phyloP scores from a whole-genome alignment of 2,329 filamentous ascomycete species.

The Ambrosiella beaveri region DNA sequence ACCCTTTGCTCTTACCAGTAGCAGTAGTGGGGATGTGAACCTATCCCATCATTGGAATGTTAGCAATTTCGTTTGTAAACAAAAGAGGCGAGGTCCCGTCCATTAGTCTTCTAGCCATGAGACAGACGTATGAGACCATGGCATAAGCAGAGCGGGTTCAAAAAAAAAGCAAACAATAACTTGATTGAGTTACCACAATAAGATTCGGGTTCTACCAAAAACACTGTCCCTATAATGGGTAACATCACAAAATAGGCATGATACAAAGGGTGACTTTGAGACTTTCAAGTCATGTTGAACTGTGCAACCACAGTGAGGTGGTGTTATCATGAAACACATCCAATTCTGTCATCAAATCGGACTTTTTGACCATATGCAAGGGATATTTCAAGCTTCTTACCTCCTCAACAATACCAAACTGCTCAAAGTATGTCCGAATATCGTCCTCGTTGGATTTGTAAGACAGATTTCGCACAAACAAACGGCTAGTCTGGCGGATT shows the following conservation, averaged over 20 bases:
- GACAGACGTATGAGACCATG: not conserved
- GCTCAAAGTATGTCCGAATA: conserved; percentile 51
- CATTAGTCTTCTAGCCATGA: not conserved
- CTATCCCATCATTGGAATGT: conserved; percentile 30
- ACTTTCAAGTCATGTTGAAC: not conserved
- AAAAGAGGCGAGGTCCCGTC: not conserved
- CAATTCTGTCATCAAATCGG: no score
- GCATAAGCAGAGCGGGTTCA: conserved; percentile 23
- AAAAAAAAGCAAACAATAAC: conserved; percentile 14
- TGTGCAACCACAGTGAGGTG: not conserved
- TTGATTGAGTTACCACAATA: not conserved
- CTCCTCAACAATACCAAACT: conserved; percentile 67
- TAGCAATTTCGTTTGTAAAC: conserved; percentile 5
- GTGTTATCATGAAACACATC: not conserved
- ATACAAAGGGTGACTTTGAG: not conserved
- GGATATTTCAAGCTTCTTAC: conserved; percentile 38
- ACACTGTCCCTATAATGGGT: conserved; percentile 98
- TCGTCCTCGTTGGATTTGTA: conserved; percentile 67
- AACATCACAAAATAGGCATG: conserved; percentile 56
- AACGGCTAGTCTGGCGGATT: conserved; percentile 54
- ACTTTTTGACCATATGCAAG: not conserved
- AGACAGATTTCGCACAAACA: conserved; percentile 80
- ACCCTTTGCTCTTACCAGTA: conserved; percentile 66
- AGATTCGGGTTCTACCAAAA: conserved; percentile 68
- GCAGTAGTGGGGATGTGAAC: conserved; percentile 69